These are phyloP conservation scores for Parastagonospora nodorum DNA, from an alignment of 2,329 filamentous ascomycete species.

Conservation along the genomic window DNA sequence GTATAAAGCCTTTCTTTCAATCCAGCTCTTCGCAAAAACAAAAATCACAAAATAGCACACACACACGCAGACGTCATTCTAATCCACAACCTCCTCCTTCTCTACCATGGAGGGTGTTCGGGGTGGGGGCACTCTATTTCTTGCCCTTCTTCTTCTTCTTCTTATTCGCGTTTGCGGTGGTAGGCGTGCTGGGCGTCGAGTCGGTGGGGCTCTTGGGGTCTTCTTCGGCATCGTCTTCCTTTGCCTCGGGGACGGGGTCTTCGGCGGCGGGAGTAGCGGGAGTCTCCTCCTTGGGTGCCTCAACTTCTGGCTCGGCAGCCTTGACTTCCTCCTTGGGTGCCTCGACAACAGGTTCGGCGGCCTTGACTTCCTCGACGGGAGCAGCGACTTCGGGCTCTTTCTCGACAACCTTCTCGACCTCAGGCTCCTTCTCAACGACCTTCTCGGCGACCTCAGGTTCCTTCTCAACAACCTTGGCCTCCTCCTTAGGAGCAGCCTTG, in stretches of 20 bases:
- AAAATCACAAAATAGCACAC: background rate
- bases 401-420: background rate
- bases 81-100: background rate
- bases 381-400: slow-evolving; percentile 1
- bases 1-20: too few relatives aligned
- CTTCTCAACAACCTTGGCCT: slow-evolving; percentile 11
- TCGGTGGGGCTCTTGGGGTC: background rate
- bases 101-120: too few relatives aligned
- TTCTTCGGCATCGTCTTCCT: background rate
- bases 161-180: slow-evolving; percentile 10
- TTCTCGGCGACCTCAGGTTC: slow-evolving; percentile 18
- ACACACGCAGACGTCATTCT: background rate
- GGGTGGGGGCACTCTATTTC: slow-evolving; percentile 14
- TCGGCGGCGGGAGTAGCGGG: slow-evolving; percentile 5
- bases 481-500: slow-evolving; percentile 20
- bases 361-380: background rate
- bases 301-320: slow-evolving; percentile 1
- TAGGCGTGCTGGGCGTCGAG: background rate
- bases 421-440: slow-evolving; percentile 6
- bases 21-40: too few relatives aligned
- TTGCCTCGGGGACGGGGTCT: slow-evolving; percentile 1
- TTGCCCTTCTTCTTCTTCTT: slow-evolving; percentile 25
- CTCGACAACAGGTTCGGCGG: background rate
- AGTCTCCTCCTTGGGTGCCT: slow-evolving; percentile 3
- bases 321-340: background rate